Evolutionary conservation across 2,329 filamentous ascomycete species (phyloP).

Genomic region (Acrocalymma vagum): DNA sequence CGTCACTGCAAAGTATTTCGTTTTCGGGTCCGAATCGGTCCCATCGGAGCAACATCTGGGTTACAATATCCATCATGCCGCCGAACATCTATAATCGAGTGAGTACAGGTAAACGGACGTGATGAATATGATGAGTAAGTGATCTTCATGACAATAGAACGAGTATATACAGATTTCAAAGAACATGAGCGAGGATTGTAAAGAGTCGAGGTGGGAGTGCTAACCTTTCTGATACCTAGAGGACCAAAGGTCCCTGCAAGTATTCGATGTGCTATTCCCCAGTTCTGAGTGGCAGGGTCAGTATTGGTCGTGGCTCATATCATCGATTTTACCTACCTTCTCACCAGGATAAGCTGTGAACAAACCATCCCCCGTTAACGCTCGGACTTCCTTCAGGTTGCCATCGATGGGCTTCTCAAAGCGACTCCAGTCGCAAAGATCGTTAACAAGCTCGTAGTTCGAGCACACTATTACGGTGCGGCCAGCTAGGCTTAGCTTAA

Average conservation of each 20-base stretch:
- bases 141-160: no score
- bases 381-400: constrained; percentile 13
- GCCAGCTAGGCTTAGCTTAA: constrained; percentile 62
- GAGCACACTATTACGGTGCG: constrained; percentile 59
- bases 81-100: constrained; percentile 43
- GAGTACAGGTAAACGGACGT: no score
- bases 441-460: constrained; percentile 18
- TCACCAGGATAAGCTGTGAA: constrained; percentile 23
- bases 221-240: constrained; percentile 2
- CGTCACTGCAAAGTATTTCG: constrained; percentile 68
- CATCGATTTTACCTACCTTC: constrained; percentile 5
- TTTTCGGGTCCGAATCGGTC: constrained; percentile 59
- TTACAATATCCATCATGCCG: constrained; percentile 41
- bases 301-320: not conserved
- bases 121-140: no score
- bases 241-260: constrained; percentile 45
- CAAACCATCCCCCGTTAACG: constrained; percentile 16
- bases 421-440: constrained; percentile 14
- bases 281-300: constrained; percentile 12
- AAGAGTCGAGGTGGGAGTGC: no score
- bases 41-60: constrained; percentile 45
- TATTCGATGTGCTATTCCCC: constrained; percentile 48
- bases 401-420: constrained; percentile 18
- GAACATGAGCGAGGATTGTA: no score
- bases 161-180: no score